Percentiles rank a stretch among this genome's conserved stretches.
Evolutionary conservation across 176 grass and related monocot species (phyloP).

Genomic region (Saccharum officinarum): DNA sequence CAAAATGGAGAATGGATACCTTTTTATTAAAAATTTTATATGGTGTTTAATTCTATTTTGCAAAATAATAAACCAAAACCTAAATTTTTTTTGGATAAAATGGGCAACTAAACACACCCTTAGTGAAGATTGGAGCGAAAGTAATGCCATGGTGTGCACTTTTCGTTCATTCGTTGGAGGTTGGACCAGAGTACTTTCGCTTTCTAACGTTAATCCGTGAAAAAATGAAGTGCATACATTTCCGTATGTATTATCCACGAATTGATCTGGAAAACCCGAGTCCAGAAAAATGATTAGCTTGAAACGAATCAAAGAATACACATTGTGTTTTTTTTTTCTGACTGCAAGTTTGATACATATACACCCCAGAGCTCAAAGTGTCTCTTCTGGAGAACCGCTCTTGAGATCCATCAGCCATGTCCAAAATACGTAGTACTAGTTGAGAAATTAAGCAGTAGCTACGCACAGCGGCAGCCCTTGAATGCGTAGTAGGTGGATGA

Average conservation of each 20-base stretch:
- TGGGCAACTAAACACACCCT: too few relatives aligned
- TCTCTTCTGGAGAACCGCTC: constrained; percentile 17
- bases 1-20: too few relatives aligned
- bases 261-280: background rate
- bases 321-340: constrained; percentile 34
- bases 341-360: constrained; percentile 26
- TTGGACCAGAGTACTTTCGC: background rate
- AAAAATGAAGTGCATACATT: background rate
- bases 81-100: too few relatives aligned
- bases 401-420: background rate
- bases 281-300: constrained; percentile 11
- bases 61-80: too few relatives aligned
- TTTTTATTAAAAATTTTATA: too few relatives aligned
- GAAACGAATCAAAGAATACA: constrained; percentile 34
- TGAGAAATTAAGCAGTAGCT: constrained; percentile 34
- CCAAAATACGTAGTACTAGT: constrained; percentile 27
- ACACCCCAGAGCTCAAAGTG: background rate
- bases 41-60: too few relatives aligned
- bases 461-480: constrained; percentile 4
- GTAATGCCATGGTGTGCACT: background rate
- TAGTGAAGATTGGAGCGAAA: background rate
- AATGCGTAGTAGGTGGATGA: background rate
- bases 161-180: background rate
- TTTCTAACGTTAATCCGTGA: background rate
- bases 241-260: background rate